Evolutionary conservation across 106 monocot species (phyloP), one percentile per base, ranked within the genome.

Genomic region (Dactylorhiza incarnata): DNA sequence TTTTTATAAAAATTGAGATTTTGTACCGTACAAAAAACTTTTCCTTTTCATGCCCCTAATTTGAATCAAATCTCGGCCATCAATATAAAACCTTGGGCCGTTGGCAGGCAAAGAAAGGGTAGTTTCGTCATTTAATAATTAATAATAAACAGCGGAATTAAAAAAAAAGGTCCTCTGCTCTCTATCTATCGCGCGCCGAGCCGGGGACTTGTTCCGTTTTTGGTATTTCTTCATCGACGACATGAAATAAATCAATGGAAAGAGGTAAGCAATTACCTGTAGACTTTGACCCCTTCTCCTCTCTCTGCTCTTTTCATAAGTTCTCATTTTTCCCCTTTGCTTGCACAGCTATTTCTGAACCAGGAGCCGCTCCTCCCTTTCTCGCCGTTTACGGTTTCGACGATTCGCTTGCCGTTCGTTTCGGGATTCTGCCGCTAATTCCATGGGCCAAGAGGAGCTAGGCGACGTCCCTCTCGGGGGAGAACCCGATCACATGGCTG

Each of bases 401-500:
- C 26, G 23, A 67, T n/a, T n/a, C 46, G 17, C 4, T 47, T 49
- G 19, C 72, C 7, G 49, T 9, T 20, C 13, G 20, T 69, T 69
- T 69, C 26, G 12, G 19, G 66, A 66, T 66, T 49, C 2, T 7
- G 2, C 1, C 49, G 9, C 13, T 3, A 23, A 49, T 26, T 68
- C 52, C 37, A 78, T 77, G 82, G 81, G 76, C 10, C 76, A 76
- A 76, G 81, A 81, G 71, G 26, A 68, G 54, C 56, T 75, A 23
- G 9, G 37, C 22, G 75, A 75, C 45, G 68, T 58, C 68, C 66
- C 75, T 19, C 74, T 50, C 51, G 15, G 52, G 12, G 19, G 49
- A 3, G 17, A 81, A 72, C 23, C 56, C 59, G 58, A 23, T 23
- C 15, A 48, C 47, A 76, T 76, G 76, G 45, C 47, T 2, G 25